These are phyloP conservation scores for Elasticomyces elasticus DNA, from an alignment of 495 filamentous ascomycete genomes.

Conservation along the genomic window DNA sequence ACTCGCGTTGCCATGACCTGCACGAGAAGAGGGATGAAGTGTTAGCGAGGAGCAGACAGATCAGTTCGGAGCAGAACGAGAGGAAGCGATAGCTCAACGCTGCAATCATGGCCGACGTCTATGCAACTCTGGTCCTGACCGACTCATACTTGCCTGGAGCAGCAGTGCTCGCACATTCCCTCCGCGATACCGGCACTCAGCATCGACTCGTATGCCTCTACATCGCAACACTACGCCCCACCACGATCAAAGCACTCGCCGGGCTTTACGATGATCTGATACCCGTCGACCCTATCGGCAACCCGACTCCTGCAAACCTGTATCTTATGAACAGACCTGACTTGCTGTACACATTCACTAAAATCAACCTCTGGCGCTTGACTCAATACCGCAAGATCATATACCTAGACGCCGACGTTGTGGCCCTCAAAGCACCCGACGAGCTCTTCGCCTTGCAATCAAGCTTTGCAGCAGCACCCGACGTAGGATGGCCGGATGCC, in stretches of 20 bases:
- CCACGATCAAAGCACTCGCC: slow-evolving; percentile 71
- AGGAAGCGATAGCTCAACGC: too few species aligned
- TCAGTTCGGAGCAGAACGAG: too few species aligned
- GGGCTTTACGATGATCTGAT: slow-evolving; percentile 82
- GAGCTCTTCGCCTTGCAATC: slow-evolving; percentile 74
- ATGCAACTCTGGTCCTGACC: slow-evolving; percentile 87
- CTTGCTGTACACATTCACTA: slow-evolving; percentile 84
- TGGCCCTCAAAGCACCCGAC: slow-evolving; percentile 78
- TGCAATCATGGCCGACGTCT: too few species aligned
- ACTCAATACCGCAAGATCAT: slow-evolving; percentile 82
- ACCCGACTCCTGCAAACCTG: slow-evolving; percentile 68
- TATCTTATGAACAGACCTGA: slow-evolving; percentile 86
- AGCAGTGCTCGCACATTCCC: slow-evolving; percentile 84
- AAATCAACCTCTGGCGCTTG: slow-evolving; percentile 89
- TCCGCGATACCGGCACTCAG: slow-evolving; percentile 80
- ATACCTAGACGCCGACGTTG: slow-evolving; percentile 85
- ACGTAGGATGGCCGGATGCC: slow-evolving; percentile 95
- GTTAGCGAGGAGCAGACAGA: too few species aligned
- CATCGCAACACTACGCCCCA: slow-evolving; percentile 60
- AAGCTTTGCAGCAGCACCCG: slow-evolving; percentile 80
- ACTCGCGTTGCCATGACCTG: too few species aligned
- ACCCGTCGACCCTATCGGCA: slow-evolving; percentile 67
- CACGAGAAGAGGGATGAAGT: too few species aligned
- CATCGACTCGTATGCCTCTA: slow-evolving; percentile 80
- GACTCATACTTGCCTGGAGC: slow-evolving; percentile 79